Evolutionary conservation across 1,284 basidiomycete species (phyloP).

Genomic region (Malassezia cuniculi): DNA sequence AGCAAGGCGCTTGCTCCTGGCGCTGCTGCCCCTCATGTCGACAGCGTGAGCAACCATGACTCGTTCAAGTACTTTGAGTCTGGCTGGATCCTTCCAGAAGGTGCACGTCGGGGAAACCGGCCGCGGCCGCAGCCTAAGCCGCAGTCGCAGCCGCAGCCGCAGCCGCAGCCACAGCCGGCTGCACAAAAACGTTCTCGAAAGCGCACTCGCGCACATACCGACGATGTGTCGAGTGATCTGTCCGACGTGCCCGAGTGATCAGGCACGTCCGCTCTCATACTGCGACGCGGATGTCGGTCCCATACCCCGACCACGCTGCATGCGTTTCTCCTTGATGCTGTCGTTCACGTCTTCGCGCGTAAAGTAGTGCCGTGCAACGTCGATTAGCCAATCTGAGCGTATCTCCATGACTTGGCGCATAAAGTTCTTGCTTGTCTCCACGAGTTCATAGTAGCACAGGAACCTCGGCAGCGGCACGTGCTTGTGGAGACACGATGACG

Average conservation of each 20-base stretch:
- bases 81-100: slow-evolving; percentile 76
- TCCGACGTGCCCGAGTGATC: too few species aligned
- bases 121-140: slow-evolving; percentile 10
- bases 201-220: too few species aligned
- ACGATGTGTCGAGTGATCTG: too few species aligned
- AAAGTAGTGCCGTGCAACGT: slow-evolving; percentile 49
- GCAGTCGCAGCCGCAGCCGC: neutral
- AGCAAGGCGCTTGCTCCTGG: slow-evolving; percentile 8
- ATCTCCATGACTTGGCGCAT: slow-evolving; percentile 90
- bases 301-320: slow-evolving; percentile 7
- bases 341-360: slow-evolving; percentile 26
- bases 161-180: neutral
- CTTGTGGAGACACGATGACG: slow-evolving; percentile 86
- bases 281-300: too few species aligned
- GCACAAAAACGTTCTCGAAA: too few species aligned
- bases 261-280: too few species aligned
- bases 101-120: slow-evolving; percentile 30
- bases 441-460: slow-evolving; percentile 81
- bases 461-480: slow-evolving; percentile 79
- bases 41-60: slow-evolving; percentile 58
- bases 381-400: slow-evolving; percentile 79
- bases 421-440: slow-evolving; percentile 52
- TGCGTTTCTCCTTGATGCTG: slow-evolving; percentile 6
- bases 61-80: slow-evolving; percentile 71
- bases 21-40: slow-evolving; percentile 49